Evolutionary conservation across 116 monocot species (phyloP).

Genomic region (Posidonia oceanica): DNA sequence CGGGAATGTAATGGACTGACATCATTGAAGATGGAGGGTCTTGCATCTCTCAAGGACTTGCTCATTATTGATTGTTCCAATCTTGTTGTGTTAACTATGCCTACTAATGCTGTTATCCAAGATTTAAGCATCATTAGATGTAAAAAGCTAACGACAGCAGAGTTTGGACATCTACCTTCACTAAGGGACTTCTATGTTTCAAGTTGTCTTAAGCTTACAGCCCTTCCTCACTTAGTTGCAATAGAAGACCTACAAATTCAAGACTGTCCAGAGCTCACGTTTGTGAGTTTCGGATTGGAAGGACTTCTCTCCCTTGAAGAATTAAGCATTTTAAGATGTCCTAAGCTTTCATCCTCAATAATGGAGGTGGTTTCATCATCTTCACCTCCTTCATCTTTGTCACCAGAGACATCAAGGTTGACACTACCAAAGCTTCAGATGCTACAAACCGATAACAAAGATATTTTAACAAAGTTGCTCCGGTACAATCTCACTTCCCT

Average conservation of each 20-base stretch:
- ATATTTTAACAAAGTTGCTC: neutral
- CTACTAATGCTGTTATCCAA: neutral
- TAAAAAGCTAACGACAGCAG: neutral
- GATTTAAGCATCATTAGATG: neutral
- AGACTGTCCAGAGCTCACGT: neutral
- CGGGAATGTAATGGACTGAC: neutral
- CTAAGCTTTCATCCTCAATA: neutral
- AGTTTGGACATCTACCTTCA: neutral
- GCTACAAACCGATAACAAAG: neutral
- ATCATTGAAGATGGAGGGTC: neutral
- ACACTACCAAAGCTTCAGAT: neutral
- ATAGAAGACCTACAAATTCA: neutral
- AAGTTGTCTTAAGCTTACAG: neutral
- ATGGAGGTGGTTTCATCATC: neutral
- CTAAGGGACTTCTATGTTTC: neutral
- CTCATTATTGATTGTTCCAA: neutral
- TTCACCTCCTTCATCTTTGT: neutral
- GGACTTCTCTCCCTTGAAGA: neutral
- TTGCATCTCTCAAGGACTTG: neutral
- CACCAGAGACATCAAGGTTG: neutral
- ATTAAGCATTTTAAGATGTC: neutral
- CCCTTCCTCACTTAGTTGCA: neutral
- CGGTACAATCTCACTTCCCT: neutral
- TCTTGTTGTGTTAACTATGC: neutral
- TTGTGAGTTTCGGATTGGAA: neutral